phyloP scores from a whole-genome alignment of 2,329 filamentous ascomycete species.

The Didymella lethalis region DNA sequence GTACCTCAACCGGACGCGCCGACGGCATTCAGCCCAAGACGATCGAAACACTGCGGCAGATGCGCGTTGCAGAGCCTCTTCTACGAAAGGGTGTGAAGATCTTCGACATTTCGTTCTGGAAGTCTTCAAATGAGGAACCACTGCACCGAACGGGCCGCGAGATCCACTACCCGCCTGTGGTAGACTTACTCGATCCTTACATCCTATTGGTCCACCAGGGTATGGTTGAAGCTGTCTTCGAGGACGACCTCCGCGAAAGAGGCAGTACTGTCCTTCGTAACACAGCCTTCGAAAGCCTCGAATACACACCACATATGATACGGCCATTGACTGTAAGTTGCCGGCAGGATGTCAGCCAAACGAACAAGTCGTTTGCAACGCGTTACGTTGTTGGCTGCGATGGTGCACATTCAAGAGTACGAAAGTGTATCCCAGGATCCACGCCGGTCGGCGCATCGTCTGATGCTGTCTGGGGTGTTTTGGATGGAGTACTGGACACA shows the following conservation, averaged over 20 bases:
- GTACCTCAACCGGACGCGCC: slow-evolving; percentile 72
- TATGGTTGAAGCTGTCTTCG: slow-evolving; percentile 75
- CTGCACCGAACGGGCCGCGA: slow-evolving; percentile 70
- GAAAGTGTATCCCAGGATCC: slow-evolving; percentile 64
- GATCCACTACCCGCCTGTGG: slow-evolving; percentile 67
- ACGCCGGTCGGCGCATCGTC: slow-evolving; percentile 58
- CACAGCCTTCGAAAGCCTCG: slow-evolving; percentile 66
- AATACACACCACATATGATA: slow-evolving; percentile 49
- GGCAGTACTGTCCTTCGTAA: slow-evolving; percentile 70
- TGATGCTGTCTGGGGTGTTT: slow-evolving; percentile 73
- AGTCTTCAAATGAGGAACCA: slow-evolving; percentile 47
- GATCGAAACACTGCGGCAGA: slow-evolving; percentile 77
- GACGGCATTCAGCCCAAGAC: slow-evolving; percentile 81
- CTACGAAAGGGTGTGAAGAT: slow-evolving; percentile 73
- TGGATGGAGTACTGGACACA: slow-evolving; percentile 74
- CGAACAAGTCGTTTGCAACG: slow-evolving; percentile 58
- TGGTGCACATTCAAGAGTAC: slow-evolving; percentile 74
- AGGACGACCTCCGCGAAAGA: slow-evolving; percentile 71
- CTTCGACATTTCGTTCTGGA: slow-evolving; percentile 78
- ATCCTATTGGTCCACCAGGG: slow-evolving; percentile 72
- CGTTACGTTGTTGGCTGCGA: slow-evolving; percentile 76
- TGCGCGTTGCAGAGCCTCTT: slow-evolving; percentile 74
- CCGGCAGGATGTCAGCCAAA: slow-evolving; percentile 49
- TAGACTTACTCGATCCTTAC: slow-evolving; percentile 63
- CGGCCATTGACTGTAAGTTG: slow-evolving; percentile 55